Conservation (phyloP, 352 stramenopile species). For the Phytophthora sansomeana region DNA sequence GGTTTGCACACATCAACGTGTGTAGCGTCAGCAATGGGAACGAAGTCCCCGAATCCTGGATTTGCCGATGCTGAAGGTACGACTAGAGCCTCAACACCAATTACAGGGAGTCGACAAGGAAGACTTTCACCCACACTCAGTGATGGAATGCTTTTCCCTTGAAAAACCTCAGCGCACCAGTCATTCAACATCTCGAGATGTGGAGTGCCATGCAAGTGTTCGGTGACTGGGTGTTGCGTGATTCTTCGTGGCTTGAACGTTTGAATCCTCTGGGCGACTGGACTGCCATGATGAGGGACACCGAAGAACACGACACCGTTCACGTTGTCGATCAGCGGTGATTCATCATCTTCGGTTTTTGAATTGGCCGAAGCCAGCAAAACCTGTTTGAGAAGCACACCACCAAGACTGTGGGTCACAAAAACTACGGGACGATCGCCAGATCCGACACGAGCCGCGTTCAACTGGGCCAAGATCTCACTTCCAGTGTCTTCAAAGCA, state of each 20-base stretch:
- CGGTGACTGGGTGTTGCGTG: conserved; percentile 74
- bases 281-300: conserved; percentile 83
- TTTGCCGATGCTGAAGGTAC: conserved; percentile 75
- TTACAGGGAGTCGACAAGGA: conserved; percentile 69
- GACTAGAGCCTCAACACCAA: conserved; percentile 78
- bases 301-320: conserved; percentile 83
- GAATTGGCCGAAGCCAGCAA: conserved; percentile 57
- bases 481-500: conserved; percentile 74
- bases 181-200: conserved; percentile 85
- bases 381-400: conserved; percentile 84
- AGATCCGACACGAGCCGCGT: conserved; percentile 66
- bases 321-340: conserved; percentile 63
- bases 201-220: conserved; percentile 79
- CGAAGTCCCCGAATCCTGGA: conserved; percentile 76
- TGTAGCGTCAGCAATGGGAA: conserved; percentile 62
- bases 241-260: conserved; percentile 57
- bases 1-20: conserved; percentile 88
- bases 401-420: conserved; percentile 88
- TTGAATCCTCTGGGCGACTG: conserved; percentile 72
- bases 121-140: conserved; percentile 75
- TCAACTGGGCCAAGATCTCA: conserved; percentile 69
- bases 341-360: conserved; percentile 6
- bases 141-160: conserved; percentile 57
- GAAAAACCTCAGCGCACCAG: conserved; percentile 66
- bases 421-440: conserved; percentile 78